Base-by-base conservation (phyloP, 2,329 filamentous ascomycete species). In the Stemphylium vesicarium region DNA sequence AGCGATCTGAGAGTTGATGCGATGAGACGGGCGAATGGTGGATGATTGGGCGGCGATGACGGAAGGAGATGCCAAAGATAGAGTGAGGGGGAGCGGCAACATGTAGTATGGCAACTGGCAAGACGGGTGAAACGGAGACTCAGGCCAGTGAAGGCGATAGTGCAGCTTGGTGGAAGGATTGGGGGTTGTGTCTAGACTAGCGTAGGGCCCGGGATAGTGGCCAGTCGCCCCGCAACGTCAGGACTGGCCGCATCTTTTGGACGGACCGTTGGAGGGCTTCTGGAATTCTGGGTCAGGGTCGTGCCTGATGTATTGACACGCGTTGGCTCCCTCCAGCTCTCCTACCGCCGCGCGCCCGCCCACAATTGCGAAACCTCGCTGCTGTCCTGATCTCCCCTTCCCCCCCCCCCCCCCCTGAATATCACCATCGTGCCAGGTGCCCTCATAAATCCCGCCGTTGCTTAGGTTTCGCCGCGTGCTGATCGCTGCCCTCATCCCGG, bases 61-160 rank as follows among this genome's bases (percentile, higher is more conserved):
- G 42, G 35, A 31, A 12, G 36, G 36, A 10, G 49, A 24, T 24
- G 58, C 52, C 54, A 60, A 57, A 60, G 54, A 62, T 58, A 64
- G 56, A 49, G 45, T 33, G 16, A 44, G 24, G 31, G 31, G 37
- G 39, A 48, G 48, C 48, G 56, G 48, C 54, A 48, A 45, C 31
- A 45, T 40, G 40, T 24, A 12, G 32, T 33, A 53, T 53, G 48
- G 50, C 48, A 53, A 41, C 50, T 53, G 48, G 50, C 48, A 53
- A 41, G 50, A 39, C 40, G 56, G 60, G 48, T 60, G 60, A 57
- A 62, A 62, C 56, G 43, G 47, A 51, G 47, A 15, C 20, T 3
- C 3, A 3, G 20, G 20, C 31, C 31, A 33, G 4, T 24, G 22
- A 8, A 24, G 46, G 36, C 37, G 31, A 24, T 24, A 24, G 22